phyloP scores from a whole-genome alignment of 164 flowering plant species.

The Macadamia tetraphylla region DNA sequence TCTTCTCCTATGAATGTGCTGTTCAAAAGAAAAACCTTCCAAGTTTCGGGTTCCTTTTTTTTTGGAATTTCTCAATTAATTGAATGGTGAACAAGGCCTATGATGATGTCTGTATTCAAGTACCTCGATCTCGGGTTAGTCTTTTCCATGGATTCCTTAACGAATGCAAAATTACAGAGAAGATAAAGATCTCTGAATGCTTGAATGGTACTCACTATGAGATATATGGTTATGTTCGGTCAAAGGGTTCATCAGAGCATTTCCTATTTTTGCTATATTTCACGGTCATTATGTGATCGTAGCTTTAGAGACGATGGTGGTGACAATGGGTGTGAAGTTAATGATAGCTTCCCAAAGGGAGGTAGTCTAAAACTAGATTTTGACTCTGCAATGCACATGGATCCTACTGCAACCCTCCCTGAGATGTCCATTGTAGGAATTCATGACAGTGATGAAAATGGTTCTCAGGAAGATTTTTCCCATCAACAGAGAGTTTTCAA shows the following conservation, averaged over 20 bases:
- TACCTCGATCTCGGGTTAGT: neutral
- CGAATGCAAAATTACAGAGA: neutral
- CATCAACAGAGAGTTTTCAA: conserved; percentile 25
- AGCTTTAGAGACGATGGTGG: neutral
- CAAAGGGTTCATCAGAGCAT: conserved; percentile 1
- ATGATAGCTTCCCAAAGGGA: neutral
- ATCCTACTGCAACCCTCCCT: neutral
- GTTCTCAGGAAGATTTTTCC: conserved; percentile 6
- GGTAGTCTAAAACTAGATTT: conserved; percentile 10
- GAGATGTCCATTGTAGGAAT: too few species aligned
- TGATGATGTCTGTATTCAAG: neutral
- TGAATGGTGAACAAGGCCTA: neutral
- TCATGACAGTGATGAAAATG: conserved; percentile 9
- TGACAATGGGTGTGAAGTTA: conserved; percentile 3
- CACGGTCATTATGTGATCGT: conserved; percentile 10
- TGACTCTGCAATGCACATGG: conserved; percentile 6
- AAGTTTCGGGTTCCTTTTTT: neutral
- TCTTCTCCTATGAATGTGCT: too few species aligned
- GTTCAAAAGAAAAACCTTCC: too few species aligned
- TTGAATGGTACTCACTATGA: conserved; percentile 16
- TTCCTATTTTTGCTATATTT: conserved; percentile 1
- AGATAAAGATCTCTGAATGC: conserved; percentile 5
- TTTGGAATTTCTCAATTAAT: neutral
- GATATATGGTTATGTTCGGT: conserved; percentile 2
- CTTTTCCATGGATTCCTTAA: neutral